Evolutionary conservation across 345 rosid genomes (phyloP).

Genomic region (Boechera retrofracta): DNA sequence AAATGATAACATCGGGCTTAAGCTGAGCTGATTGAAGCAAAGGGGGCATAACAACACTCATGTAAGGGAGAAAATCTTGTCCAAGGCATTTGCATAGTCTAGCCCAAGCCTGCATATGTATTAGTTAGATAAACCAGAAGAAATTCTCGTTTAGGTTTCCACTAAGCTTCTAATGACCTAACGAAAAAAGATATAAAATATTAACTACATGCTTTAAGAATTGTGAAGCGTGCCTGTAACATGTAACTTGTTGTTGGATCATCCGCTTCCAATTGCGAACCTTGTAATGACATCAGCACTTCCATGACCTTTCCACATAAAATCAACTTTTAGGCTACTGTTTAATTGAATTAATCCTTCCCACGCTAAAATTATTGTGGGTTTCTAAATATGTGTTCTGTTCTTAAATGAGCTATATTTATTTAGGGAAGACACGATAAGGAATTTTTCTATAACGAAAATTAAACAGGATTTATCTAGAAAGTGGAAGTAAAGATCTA

Average conservation of each 20-base stretch:
- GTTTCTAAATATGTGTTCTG: too few species aligned
- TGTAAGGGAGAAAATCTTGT: slow-evolving; percentile 76
- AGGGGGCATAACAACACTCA: slow-evolving; percentile 78
- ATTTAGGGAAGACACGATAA: neutral
- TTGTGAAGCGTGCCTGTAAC: slow-evolving; percentile 58
- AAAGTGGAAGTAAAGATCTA: neutral
- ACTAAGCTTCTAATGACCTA: neutral
- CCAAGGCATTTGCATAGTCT: slow-evolving; percentile 83
- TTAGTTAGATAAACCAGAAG: slow-evolving; percentile 1
- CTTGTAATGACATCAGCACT: slow-evolving; percentile 73
- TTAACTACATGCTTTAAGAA: neutral
- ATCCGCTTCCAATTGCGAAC: slow-evolving; percentile 67
- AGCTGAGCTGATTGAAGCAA: slow-evolving; percentile 79
- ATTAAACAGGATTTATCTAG: neutral
- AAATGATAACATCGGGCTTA: slow-evolving; percentile 73
- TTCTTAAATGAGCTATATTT: neutral
- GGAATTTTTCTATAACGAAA: neutral
- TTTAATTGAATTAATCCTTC: neutral
- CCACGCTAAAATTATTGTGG: neutral
- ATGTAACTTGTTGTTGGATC: slow-evolving; percentile 86
- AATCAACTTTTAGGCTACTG: slow-evolving; percentile 26
- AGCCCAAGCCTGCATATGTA: slow-evolving; percentile 69
- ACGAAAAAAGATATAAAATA: neutral
- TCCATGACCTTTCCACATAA: slow-evolving; percentile 65
- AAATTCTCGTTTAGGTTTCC: neutral